Conservation (phyloP, 2,329 filamentous ascomycete species). For the Paramyrothecium roridum region DNA sequence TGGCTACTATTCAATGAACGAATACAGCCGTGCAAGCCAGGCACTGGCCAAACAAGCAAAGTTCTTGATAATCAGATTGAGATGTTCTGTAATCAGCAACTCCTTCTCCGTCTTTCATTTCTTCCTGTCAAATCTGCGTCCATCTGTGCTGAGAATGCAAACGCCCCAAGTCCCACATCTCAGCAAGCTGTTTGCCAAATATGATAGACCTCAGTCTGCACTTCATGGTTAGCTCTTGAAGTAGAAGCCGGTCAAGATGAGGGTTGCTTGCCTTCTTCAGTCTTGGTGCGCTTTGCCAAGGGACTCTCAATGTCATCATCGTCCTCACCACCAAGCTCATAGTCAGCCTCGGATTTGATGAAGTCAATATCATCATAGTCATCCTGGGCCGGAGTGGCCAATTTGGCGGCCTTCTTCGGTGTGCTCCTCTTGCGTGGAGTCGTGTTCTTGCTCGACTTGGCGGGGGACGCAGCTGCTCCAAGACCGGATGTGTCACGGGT, state of each 20-base stretch:
- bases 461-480: conserved; percentile 9
- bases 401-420: conserved; percentile 13
- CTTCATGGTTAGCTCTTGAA: background rate
- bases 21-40: too few relatives aligned
- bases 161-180: too few relatives aligned
- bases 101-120: too few relatives aligned
- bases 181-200: too few relatives aligned
- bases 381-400: background rate
- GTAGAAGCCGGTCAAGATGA: background rate
- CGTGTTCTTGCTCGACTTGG: conserved; percentile 19
- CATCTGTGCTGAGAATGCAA: too few relatives aligned
- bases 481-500: conserved; percentile 24
- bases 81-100: too few relatives aligned
- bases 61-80: too few relatives aligned
- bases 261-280: conserved; percentile 11
- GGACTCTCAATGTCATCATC: conserved; percentile 10
- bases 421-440: conserved; percentile 1
- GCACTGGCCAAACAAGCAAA: too few relatives aligned
- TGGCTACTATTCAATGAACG: too few relatives aligned
- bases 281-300: conserved; percentile 17
- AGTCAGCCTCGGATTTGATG: conserved; percentile 3
- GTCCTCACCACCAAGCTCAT: conserved; percentile 10
- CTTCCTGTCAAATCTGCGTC: too few relatives aligned
- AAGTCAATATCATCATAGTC: background rate
- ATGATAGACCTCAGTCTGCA: too few relatives aligned